Evolutionary conservation across 106 monocot genomes (phyloP), one percentile per base, ranked within the genome.

Genomic region (Phalaenopsis equestris): DNA sequence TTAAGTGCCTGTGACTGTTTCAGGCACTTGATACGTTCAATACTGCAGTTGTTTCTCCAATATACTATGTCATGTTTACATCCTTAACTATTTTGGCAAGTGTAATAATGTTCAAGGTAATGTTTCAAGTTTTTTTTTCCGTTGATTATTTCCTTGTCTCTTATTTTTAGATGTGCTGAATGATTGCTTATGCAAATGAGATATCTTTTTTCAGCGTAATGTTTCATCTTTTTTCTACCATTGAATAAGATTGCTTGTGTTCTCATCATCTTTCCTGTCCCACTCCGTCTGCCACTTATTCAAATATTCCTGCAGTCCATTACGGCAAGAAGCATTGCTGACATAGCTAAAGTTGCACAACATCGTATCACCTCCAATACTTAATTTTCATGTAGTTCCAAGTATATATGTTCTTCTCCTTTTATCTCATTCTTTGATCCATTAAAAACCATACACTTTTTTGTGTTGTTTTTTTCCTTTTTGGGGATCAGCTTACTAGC

Each of bases 11-110:
- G 2, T 74, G 41, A 74, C 38, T 72, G 30, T 30, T 78, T 82
- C 86, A 91, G 90, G 90, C 90, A 77, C 82, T 91, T 77, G 90
- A 90, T 80, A 90, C 86, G 8, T 90, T 90, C 74, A 90, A 90
- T 78, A 90, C 90, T 79, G 88, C 90, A 39, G 88, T 88, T 67
- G 90, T 90, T 42, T 88, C 88, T 37, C 90, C 90, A 41, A 86
- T 91, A 88, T 91, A 91, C 41, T 91, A 84, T 41, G 88, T 86
- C 82, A 88, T 88, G 91, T 88, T 91, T 79, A 88, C 91, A 67
- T 73, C 91, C 42, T 80, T 88, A 14, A 91, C 91, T 41, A 88
- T 88, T 83, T 41, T 88, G 84, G 91, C 91, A 42, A 89, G 91
- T 64, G 81, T 91, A 39, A 91, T 91, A 76, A 89, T 91, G 87